Base-by-base conservation (phyloP, 2,329 filamentous ascomycete species). In the Chlorencoelia australis region DNA sequence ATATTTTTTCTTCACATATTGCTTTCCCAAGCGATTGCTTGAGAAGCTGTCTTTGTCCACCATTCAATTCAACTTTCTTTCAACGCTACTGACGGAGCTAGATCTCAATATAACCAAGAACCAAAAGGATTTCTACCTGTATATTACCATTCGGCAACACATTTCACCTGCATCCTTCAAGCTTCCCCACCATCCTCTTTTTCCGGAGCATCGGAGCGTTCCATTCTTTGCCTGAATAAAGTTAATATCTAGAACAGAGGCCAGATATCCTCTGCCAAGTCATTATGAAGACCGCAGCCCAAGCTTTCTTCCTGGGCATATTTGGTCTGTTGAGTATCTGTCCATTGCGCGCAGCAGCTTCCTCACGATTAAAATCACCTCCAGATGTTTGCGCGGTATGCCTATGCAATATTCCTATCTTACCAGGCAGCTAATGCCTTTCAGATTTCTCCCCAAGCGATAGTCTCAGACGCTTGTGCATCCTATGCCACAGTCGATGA, bases 391-490 rank as follows among this genome's bases (percentile, higher is more conserved):
- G 58, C 51, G 57, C 56, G 49, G 55, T 61, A 56, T 44, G 56
- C 48, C 31, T 61, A 56, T 44, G 56, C 48, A 31, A 33, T 51
- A 44, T 35, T 53, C 37, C 41, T 55, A 20, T 46, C 49, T 33
- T 47, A 24, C 24, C 37, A 45, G 50, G 49, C 46, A 49, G 49
- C 54, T 56, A 57, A 54, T 52, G 39, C 44, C 48, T 47, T 43
- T 41, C 67, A 94, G 86, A 83, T 94, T 51, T 86, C 91, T 27
- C 85, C 88, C 13, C 79, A 80, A 49, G 75, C 86, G 43, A 93
- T 91, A 54, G 87, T 98, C 24, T 84, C 82, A 28, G 91, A 98
- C 60, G 87, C 91, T 32, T 96, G 91, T 64, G 86, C 85, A 44
- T 94, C 89, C 38, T 98, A 94, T 62, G 79, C 80, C 38, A 87